phyloP scores from a whole-genome alignment of 139 green algal genomes.

The Haematococcus lacustris region DNA sequence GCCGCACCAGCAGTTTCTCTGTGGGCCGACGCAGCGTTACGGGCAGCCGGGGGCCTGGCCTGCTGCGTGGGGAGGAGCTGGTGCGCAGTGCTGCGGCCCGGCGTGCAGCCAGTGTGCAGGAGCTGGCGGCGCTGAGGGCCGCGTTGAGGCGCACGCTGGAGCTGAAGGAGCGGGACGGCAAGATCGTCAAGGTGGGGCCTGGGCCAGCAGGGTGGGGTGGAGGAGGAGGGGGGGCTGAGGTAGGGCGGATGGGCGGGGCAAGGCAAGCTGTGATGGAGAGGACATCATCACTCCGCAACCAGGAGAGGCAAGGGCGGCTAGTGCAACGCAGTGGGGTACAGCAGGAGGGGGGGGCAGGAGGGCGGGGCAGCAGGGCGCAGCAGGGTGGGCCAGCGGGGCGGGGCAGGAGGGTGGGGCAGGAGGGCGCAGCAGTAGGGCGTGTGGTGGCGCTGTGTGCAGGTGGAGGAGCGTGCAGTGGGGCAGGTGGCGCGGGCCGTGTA shows the following conservation, averaged over 20 bases:
- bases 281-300: not conserved
- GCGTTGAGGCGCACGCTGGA: slow-evolving; percentile 17
- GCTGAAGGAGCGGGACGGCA: slow-evolving; percentile 28
- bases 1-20: not conserved
- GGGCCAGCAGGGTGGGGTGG: not conserved
- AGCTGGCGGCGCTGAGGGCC: not conserved
- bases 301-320: not conserved
- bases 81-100: not conserved
- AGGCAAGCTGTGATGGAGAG: not conserved
- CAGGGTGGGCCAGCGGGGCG: not conserved
- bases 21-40: not conserved
- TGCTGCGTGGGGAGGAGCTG: slow-evolving; percentile 12
- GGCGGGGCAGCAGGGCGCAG: not conserved
- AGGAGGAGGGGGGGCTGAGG: not conserved
- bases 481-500: slow-evolving; percentile 66
- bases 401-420: too few relatives aligned
- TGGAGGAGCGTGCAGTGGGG: slow-evolving; percentile 65
- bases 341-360: not conserved
- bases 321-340: not conserved
- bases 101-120: not conserved
- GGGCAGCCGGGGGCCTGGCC: slow-evolving; percentile 8
- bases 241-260: not conserved
- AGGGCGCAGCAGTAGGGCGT: not conserved
- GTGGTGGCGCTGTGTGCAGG: slow-evolving; percentile 13
- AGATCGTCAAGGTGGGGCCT: slow-evolving; percentile 22